phyloP scores from a whole-genome alignment of 2,329 filamentous ascomycete genomes.

The Basipetospora chlamydospora region DNA sequence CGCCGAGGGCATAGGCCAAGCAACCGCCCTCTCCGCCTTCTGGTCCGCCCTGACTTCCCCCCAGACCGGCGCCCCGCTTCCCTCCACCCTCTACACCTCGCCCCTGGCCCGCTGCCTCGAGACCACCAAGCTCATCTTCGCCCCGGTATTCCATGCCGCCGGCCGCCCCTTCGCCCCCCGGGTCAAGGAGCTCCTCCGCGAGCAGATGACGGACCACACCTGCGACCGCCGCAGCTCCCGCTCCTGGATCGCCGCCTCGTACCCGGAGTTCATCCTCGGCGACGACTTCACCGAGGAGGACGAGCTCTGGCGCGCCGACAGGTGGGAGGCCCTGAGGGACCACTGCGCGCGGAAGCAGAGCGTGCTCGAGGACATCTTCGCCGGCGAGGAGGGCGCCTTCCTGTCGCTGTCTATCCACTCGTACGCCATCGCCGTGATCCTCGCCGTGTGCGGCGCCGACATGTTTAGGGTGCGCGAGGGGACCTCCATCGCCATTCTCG shows the following conservation, averaged over 20 bases:
- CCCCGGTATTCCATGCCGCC: conserved; percentile 20
- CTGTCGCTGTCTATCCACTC: conserved; percentile 37
- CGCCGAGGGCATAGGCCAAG: conserved; percentile 35
- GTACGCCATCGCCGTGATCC: conserved; percentile 28
- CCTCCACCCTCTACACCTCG: conserved; percentile 39
- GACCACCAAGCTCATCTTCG: conserved; percentile 38
- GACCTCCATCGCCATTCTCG: conserved; percentile 38
- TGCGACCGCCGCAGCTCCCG: conserved; percentile 40
- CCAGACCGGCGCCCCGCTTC: conserved; percentile 32
- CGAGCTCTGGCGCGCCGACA: conserved; percentile 30
- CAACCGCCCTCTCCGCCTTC: conserved; percentile 32
- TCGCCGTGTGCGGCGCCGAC: conserved; percentile 25
- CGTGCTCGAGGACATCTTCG: conserved; percentile 32
- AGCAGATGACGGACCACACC: conserved; percentile 45
- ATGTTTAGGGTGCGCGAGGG: conserved; percentile 33
- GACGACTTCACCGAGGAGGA: conserved; percentile 40
- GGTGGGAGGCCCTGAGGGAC: conserved; percentile 32
- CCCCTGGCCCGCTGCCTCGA: conserved; percentile 44
- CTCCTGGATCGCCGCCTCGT: conserved; percentile 31
- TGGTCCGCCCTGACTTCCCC: conserved; percentile 28
- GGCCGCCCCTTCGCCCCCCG: conserved; percentile 30
- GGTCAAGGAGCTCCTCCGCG: conserved; percentile 44
- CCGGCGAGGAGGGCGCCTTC: conserved; percentile 19
- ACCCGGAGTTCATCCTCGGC: conserved; percentile 37
- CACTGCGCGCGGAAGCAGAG: conserved; percentile 27